A percentile compares a stretch with the other conserved stretches of the same genome.
These are phyloP conservation scores for Podaxis sp. DNA, from an alignment of 768 basidiomycete genomes.

Conservation along the genomic window DNA sequence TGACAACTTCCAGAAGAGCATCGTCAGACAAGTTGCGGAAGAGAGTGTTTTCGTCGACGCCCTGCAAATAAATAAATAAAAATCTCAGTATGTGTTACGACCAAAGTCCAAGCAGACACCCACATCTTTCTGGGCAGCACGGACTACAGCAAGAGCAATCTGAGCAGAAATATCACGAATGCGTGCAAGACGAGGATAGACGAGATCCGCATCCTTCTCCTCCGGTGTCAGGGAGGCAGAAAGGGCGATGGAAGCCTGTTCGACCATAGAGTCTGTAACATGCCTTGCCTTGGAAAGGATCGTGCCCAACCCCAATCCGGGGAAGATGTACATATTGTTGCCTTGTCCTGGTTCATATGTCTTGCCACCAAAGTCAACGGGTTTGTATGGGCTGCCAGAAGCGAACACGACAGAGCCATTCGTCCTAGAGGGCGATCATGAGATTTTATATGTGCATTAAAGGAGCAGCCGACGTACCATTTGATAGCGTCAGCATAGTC, in stretches of 20 bases:
- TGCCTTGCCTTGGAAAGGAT: slow-evolving; percentile 57
- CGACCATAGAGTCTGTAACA: slow-evolving; percentile 70
- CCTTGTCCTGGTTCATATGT: slow-evolving; percentile 68
- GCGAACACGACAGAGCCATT: slow-evolving; percentile 70
- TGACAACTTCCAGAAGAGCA: slow-evolving; percentile 47
- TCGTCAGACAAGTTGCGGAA: slow-evolving; percentile 50
- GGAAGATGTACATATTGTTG: slow-evolving; percentile 79
- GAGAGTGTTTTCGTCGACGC: slow-evolving; percentile 44
- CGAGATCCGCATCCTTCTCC: slow-evolving; percentile 52
- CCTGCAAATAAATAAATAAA: slow-evolving; percentile 25
- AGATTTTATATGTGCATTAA: background rate
- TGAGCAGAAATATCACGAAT: slow-evolving; percentile 65
- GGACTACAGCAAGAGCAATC: slow-evolving; percentile 63
- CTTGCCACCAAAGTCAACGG: slow-evolving; percentile 47
- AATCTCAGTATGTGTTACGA: background rate
- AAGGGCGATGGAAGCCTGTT: slow-evolving; percentile 63
- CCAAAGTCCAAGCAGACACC: slow-evolving; percentile 18
- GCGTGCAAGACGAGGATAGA: slow-evolving; percentile 69
- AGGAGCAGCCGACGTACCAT: slow-evolving; percentile 37
- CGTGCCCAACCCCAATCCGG: slow-evolving; percentile 60
- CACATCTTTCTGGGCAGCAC: slow-evolving; percentile 65
- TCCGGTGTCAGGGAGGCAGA: slow-evolving; percentile 54
- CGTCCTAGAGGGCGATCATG: slow-evolving; percentile 41
- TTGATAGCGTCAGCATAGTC: slow-evolving; percentile 60
- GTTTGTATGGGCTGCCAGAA: slow-evolving; percentile 68